Evolutionary conservation across 2,329 filamentous ascomycete genomes (phyloP), one percentile per base, ranked within the genome.

Genomic region (Lachnellula subtilissima): DNA sequence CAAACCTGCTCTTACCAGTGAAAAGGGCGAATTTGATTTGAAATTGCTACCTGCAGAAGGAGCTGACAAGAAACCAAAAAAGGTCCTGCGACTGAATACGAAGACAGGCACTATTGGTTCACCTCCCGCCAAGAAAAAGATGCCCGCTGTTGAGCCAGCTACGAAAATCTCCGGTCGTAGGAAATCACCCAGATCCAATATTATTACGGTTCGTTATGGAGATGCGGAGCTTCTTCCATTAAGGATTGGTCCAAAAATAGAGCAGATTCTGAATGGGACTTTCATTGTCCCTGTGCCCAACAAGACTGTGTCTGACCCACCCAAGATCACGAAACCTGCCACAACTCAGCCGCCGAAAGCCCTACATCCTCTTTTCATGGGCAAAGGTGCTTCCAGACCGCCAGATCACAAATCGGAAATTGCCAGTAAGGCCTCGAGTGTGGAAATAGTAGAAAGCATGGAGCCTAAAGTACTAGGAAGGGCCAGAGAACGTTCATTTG

Each of bases 291-390:
- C 50, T 28, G 15, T 49, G 15, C 4, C 25, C 1, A 12, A 43
- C 25, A 17, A 50, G n/a, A 43, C 48, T 14, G n/a, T 12, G 43
- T 22, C 48, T 40, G 51, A 56, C 63, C 53, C 53, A 37, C 49
- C 63, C 60, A 45, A 62, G 71, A 60, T 55, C 42, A 49, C 61
- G 55, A 57, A 64, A 60, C 37, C 69, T 61, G 55, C 52, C 47
- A 58, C 64, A 50, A 63, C 25, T 11, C 50, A 56, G 6, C 53
- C 57, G 45, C 62, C 69, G 6, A 84, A 81, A 64, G 63, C 75
- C 1, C 80, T 82, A 0, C 85, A 91, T 71, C 87, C 88, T 0
- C 89, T 91, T 67, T 91, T 91, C 65, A 67, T 78, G 15, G 82
- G 80, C 5, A 88, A 85, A 62, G 22, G 75, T 6, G 69, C 71